These are phyloP conservation scores for Colletotrichum acutatum DNA, from an alignment of 2,329 filamentous ascomycete genomes.

Conservation along the genomic window DNA sequence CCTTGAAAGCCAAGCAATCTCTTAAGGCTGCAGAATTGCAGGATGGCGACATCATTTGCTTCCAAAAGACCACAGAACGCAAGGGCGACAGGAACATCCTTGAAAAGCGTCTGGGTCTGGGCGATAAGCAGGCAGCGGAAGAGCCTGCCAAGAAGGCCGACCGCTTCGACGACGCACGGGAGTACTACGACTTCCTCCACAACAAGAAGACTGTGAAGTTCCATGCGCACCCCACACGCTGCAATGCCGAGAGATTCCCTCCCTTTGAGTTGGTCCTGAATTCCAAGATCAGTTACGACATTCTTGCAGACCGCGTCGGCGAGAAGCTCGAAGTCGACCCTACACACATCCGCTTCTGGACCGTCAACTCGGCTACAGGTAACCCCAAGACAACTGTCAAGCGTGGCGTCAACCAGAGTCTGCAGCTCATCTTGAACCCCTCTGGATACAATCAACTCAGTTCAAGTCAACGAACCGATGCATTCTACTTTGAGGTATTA, in stretches of 20 bases:
- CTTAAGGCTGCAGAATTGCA: slow-evolving; percentile 93
- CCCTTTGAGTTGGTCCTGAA: slow-evolving; percentile 83
- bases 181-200: slow-evolving; percentile 93
- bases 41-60: slow-evolving; percentile 96
- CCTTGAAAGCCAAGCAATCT: slow-evolving; percentile 89
- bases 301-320: slow-evolving; percentile 84
- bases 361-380: slow-evolving; percentile 79
- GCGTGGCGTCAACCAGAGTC: slow-evolving; percentile 74
- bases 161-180: slow-evolving; percentile 76
- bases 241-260: slow-evolving; percentile 67
- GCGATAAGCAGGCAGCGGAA: slow-evolving; percentile 51
- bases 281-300: slow-evolving; percentile 90
- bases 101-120: slow-evolving; percentile 51
- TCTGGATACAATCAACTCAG: slow-evolving; percentile 78
- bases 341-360: slow-evolving; percentile 92
- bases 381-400: slow-evolving; percentile 84
- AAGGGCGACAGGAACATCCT: slow-evolving; percentile 54
- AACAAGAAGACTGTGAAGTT: slow-evolving; percentile 86
- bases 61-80: slow-evolving; percentile 74
- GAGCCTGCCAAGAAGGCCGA: slow-evolving; percentile 57
- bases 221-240: slow-evolving; percentile 71
- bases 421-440: slow-evolving; percentile 82
- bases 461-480: slow-evolving; percentile 77
- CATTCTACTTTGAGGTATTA: slow-evolving; percentile 90
- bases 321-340: slow-evolving; percentile 80